A percentile compares a stretch with the other conserved stretches of the same genome.
Conservation (phyloP, 1,284 basidiomycete genomes). For the Ustilago sp. region DNA sequence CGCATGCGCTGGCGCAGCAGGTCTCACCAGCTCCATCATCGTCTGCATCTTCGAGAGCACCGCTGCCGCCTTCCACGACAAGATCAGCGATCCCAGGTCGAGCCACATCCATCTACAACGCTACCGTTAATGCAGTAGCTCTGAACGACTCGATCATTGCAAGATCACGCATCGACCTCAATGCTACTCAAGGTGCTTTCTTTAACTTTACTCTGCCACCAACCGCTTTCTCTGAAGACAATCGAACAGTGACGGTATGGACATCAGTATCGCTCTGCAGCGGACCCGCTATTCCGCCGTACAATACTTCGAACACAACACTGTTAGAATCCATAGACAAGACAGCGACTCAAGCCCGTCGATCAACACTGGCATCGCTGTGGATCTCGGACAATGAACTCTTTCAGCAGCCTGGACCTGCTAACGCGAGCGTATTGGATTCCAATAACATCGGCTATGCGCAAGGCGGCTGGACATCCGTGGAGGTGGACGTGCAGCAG, state of each 20-base stretch:
- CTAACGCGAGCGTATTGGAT: conserved; percentile 38
- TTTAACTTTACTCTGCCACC: conserved; percentile 53
- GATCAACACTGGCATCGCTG: conserved; percentile 53
- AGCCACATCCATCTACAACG: conserved; percentile 37
- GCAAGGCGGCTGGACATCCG: conserved; percentile 57
- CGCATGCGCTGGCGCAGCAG: conserved; percentile 22
- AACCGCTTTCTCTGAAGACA: conserved; percentile 22
- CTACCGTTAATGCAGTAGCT: conserved; percentile 31
- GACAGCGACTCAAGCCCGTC: conserved; percentile 47
- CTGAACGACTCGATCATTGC: conserved; percentile 58
- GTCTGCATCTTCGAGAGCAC: conserved; percentile 11
- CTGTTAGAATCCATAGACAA: conserved; percentile 43
- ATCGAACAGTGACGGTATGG: conserved; percentile 37
- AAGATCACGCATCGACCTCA: conserved; percentile 37
- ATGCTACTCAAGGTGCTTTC: conserved; percentile 41
- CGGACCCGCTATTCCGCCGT: conserved; percentile 60
- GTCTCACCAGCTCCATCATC: conserved; percentile 10
- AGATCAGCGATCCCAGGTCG: conserved; percentile 40
- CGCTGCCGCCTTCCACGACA: conserved; percentile 16
- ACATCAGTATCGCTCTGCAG: conserved; percentile 60
- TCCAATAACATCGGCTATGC: conserved; percentile 43
- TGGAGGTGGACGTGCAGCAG: conserved; percentile 40
- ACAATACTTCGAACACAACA: conserved; percentile 60
- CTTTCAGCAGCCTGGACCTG: conserved; percentile 49
- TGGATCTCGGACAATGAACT: conserved; percentile 52